Evolutionary conservation across 306 rosid genomes (phyloP).

Genomic region (Prosopis cineraria): DNA sequence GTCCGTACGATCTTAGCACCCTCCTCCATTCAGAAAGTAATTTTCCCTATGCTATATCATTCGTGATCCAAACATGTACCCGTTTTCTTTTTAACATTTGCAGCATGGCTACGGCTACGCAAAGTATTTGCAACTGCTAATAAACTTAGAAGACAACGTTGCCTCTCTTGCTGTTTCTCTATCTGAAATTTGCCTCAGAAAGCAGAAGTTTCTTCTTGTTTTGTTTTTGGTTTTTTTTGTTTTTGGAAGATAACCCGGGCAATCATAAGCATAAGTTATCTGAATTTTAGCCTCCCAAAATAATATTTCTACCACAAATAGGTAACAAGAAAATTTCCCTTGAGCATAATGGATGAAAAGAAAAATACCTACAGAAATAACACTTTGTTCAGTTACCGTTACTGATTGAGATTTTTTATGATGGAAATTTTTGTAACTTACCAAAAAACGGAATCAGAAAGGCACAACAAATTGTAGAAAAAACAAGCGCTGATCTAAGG

Average conservation of each 20-base stretch:
- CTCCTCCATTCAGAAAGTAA: background rate
- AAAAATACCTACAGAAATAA: background rate
- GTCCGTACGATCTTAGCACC: background rate
- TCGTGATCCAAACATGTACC: constrained; percentile 4
- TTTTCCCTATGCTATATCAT: background rate
- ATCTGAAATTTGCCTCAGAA: background rate
- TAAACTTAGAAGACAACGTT: background rate
- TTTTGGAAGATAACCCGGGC: background rate
- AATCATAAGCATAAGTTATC: background rate
- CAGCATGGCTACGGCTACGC: background rate
- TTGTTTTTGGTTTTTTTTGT: too few relatives aligned
- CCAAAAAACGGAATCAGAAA: constrained; percentile 88
- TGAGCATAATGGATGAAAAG: background rate
- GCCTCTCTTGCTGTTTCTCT: constrained; percentile 1
- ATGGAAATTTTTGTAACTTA: constrained; percentile 24
- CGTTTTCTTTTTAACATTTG: background rate
- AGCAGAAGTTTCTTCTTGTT: background rate
- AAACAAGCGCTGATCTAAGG: constrained; percentile 66
- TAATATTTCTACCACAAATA: background rate
- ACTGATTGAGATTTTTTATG: background rate
- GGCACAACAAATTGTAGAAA: constrained; percentile 74
- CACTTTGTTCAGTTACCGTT: background rate
- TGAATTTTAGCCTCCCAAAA: background rate
- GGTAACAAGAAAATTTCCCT: background rate
- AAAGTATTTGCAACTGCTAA: background rate